Evolutionary conservation across 2,329 filamentous ascomycete genomes (phyloP).

Genomic region (Ophiostoma quercus): DNA sequence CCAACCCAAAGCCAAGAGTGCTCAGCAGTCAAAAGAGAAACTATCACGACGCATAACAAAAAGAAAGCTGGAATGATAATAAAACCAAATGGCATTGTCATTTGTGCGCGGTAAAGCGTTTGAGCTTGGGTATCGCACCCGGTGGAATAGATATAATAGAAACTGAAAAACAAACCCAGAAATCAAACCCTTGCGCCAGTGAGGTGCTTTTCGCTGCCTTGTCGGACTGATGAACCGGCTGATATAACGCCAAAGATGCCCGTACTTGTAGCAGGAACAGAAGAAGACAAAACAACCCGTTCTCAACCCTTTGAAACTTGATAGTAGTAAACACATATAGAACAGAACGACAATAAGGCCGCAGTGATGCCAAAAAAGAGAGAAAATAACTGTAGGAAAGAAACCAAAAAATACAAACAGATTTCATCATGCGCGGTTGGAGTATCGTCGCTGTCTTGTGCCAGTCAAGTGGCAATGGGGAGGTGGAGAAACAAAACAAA

Average conservation of each 20-base stretch:
- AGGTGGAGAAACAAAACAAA: background rate
- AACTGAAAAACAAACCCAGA: background rate
- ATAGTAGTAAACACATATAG: background rate
- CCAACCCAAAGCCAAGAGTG: background rate
- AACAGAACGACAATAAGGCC: constrained; percentile 1
- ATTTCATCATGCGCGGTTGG: constrained; percentile 1
- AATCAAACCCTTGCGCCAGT: background rate
- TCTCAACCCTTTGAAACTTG: background rate
- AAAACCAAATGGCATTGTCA: background rate
- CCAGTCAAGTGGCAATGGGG: background rate
- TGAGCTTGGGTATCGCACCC: background rate
- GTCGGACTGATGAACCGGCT: background rate
- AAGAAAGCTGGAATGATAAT: background rate
- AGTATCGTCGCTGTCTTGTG: background rate
- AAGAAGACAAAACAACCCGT: background rate
- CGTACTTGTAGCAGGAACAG: background rate
- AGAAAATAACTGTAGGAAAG: background rate
- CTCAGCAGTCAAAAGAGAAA: background rate
- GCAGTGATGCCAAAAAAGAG: background rate
- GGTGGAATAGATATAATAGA: background rate
- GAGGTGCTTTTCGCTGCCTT: background rate
- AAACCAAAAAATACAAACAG: background rate
- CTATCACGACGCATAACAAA: background rate
- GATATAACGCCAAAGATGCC: constrained; percentile 5
- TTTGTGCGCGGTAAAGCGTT: background rate